phyloP scores from a whole-genome alignment of 2,329 filamentous ascomycete species.

The Juglanconis sp. region DNA sequence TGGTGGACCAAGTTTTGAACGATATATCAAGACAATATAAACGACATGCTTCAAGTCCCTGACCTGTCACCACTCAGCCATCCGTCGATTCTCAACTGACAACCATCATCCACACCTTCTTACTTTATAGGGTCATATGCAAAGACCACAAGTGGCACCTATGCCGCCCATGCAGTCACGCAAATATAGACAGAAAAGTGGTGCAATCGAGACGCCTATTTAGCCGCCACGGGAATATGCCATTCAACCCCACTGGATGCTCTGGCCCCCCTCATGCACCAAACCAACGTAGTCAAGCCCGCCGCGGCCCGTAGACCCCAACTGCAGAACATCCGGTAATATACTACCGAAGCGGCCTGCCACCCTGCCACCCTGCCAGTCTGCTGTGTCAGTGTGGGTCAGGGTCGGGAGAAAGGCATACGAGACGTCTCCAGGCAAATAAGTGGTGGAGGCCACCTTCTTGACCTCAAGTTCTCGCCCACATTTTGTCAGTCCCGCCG shows the following conservation, averaged over 20 bases:
- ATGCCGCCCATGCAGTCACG: too few species aligned
- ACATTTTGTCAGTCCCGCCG: conserved; percentile 16
- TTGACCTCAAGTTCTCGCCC: conserved; percentile 3
- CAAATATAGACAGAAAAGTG: too few species aligned
- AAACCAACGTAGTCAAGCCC: too few species aligned
- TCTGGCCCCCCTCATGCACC: not conserved
- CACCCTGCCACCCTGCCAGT: not conserved
- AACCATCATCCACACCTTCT: too few species aligned
- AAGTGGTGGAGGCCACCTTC: conserved; percentile 22
- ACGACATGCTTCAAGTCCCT: too few species aligned
- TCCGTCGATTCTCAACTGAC: too few species aligned
- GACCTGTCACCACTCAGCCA: too few species aligned
- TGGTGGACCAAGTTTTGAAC: too few species aligned
- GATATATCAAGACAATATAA: too few species aligned
- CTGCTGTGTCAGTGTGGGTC: not conserved
- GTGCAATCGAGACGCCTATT: not conserved
- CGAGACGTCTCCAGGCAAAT: conserved; percentile 3
- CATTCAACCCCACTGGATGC: too few species aligned
- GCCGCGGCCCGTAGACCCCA: not conserved
- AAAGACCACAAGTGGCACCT: not conserved
- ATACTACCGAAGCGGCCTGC: not conserved
- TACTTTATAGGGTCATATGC: too few species aligned
- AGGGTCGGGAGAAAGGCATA: conserved; percentile 14
- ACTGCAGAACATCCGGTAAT: not conserved
- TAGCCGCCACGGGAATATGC: not conserved